phyloP scores from a whole-genome alignment of 306 rosid genomes.

The Pyrus pyrifolia region DNA sequence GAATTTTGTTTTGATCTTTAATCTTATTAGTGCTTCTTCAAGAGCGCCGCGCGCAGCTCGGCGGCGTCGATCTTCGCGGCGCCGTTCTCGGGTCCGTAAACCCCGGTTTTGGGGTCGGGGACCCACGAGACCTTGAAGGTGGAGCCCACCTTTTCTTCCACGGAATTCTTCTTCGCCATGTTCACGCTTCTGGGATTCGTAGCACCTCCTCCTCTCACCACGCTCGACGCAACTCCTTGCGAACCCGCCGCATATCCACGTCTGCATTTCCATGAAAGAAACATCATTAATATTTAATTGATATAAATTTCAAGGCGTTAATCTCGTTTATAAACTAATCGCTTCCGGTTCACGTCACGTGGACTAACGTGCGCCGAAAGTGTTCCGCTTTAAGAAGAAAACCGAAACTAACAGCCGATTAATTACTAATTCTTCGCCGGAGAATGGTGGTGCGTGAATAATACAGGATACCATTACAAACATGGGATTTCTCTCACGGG shows the following conservation, averaged over 20 bases:
- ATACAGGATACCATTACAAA: no score
- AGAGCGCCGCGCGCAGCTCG: slow-evolving; percentile 58
- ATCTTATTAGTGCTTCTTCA: slow-evolving; percentile 31
- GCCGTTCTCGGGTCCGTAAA: slow-evolving; percentile 68
- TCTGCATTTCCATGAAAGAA: slow-evolving; percentile 16
- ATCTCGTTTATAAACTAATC: neutral
- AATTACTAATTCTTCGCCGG: neutral
- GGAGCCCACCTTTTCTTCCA: slow-evolving; percentile 23
- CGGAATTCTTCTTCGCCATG: slow-evolving; percentile 39
- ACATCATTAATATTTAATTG: neutral
- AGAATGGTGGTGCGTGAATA: no score
- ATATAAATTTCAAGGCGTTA: neutral
- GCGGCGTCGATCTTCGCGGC: slow-evolving; percentile 59
- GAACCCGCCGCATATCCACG: slow-evolving; percentile 66
- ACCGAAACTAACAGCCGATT: neutral
- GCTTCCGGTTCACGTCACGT: neutral
- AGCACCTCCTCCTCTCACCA: slow-evolving; percentile 25
- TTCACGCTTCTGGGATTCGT: slow-evolving; percentile 15
- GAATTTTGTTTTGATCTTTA: neutral
- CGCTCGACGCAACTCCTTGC: slow-evolving; percentile 35
- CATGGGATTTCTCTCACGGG: no score
- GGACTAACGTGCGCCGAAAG: neutral
- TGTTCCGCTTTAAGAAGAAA: neutral
- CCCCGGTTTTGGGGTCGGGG: slow-evolving; percentile 85
- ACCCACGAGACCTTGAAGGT: slow-evolving; percentile 69